Percentiles rank a stretch among this genome's conserved stretches.
Evolutionary conservation across 305 asterid species (phyloP).

Genomic region (Fraxinus latifolia): DNA sequence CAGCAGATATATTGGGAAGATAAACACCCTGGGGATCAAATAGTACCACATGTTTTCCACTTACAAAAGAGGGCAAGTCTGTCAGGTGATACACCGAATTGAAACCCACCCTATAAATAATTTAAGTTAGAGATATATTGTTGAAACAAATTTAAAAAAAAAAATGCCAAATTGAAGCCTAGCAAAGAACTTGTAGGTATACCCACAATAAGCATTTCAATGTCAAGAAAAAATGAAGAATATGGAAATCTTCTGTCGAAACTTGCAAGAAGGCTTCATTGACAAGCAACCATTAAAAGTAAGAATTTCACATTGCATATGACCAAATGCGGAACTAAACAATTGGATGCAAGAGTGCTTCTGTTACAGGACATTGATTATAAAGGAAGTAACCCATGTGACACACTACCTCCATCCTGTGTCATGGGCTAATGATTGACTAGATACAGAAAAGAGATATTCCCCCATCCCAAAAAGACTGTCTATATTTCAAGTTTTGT

Average conservation of each 20-base stretch:
- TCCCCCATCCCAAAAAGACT: not conserved
- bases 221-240: slow-evolving; percentile 10
- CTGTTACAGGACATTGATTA: not conserved
- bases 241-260: not conserved
- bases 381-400: not conserved
- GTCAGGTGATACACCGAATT: slow-evolving; percentile 97
- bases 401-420: not conserved
- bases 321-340: slow-evolving; percentile 12
- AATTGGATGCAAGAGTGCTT: slow-evolving; percentile 9
- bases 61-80: slow-evolving; percentile 92
- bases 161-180: slow-evolving; percentile 19
- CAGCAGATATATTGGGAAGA: slow-evolving; percentile 78
- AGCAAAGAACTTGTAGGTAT: slow-evolving; percentile 8
- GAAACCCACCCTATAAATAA: slow-evolving; percentile 90
- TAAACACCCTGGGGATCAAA: slow-evolving; percentile 96
- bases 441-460: not conserved
- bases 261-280: slow-evolving; percentile 14
- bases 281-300: slow-evolving; percentile 16
- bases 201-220: slow-evolving; percentile 11
- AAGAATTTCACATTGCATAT: not conserved
- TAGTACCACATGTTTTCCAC: slow-evolving; percentile 88
- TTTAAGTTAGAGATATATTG: slow-evolving; percentile 30
- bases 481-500: not conserved
- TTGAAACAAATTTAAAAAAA: slow-evolving; percentile 9
- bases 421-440: not conserved